Conservation (phyloP, 306 rosid species). For the Comarum palustre region DNA sequence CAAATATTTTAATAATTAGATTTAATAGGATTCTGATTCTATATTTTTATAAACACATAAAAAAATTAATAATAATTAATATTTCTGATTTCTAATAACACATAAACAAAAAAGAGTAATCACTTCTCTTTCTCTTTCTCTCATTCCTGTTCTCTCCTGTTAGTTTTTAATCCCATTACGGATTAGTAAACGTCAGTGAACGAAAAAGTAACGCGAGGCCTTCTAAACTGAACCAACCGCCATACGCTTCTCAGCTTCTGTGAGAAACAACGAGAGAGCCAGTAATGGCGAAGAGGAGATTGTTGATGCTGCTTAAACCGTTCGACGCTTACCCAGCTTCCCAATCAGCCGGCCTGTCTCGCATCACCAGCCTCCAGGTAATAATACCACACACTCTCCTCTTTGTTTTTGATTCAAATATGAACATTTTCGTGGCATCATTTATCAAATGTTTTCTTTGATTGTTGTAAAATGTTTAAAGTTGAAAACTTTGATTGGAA, state of each 20-base stretch:
- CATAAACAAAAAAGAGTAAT: too few species aligned
- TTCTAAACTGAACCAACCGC: neutral
- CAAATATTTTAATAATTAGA: too few species aligned
- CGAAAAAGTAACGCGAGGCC: neutral
- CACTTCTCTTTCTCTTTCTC: too few species aligned
- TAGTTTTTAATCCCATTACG: too few species aligned
- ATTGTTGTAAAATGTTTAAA: conserved; percentile 43
- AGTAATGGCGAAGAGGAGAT: conserved; percentile 51
- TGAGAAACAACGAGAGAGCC: neutral
- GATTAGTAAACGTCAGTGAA: too few species aligned
- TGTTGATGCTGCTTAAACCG: conserved; percentile 63
- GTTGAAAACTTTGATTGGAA: conserved; percentile 17
- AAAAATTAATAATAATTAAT: too few species aligned
- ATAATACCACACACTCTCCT: neutral
- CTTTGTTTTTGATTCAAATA: conserved; percentile 17
- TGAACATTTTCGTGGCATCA: too few species aligned
- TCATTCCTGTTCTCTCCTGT: too few species aligned
- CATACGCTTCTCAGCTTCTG: neutral
- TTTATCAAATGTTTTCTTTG: neutral
- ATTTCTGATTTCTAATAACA: too few species aligned
- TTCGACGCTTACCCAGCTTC: conserved; percentile 42
- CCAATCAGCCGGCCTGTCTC: conserved; percentile 35
- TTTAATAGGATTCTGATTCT: too few species aligned
- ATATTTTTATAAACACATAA: too few species aligned
- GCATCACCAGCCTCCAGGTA: conserved; percentile 55